A percentile compares a stretch with the other conserved stretches of the same genome.
These are phyloP conservation scores for Annulohypoxylon maeteangense DNA, from an alignment of 495 filamentous ascomycete genomes.

Conservation along the genomic window DNA sequence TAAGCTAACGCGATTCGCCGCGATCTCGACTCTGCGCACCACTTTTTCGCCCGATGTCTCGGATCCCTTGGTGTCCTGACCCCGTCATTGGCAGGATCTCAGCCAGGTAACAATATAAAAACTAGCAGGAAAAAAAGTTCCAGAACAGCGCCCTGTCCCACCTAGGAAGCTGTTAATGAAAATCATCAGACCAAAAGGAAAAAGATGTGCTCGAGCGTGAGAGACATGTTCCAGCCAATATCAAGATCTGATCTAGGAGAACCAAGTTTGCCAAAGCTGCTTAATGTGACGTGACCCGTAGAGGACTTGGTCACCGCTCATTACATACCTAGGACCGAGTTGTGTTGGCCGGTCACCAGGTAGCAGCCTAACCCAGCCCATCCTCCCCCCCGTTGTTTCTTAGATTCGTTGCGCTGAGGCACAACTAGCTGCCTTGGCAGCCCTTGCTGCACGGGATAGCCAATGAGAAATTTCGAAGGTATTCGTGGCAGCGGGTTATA, in stretches of 20 bases:
- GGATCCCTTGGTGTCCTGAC: slow-evolving; percentile 13
- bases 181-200: slow-evolving; percentile 9
- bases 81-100: slow-evolving; percentile 1
- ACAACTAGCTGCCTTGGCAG: slow-evolving; percentile 31
- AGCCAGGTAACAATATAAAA: background rate
- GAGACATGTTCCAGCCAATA: background rate
- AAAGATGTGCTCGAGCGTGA: background rate
- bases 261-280: background rate
- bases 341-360: slow-evolving; percentile 31
- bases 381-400: slow-evolving; percentile 4
- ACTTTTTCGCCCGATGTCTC: slow-evolving; percentile 15
- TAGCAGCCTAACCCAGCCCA: slow-evolving; percentile 8
- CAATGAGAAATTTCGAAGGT: slow-evolving; percentile 23
- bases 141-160: background rate
- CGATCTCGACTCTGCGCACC: slow-evolving; percentile 7
- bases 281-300: slow-evolving; percentile 9
- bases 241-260: background rate
- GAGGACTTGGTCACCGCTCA: slow-evolving; percentile 4
- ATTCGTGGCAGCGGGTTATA: slow-evolving; percentile 44
- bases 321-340: slow-evolving; percentile 12
- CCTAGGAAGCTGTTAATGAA: background rate
- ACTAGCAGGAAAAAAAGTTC: background rate
- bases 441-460: slow-evolving; percentile 19
- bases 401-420: slow-evolving; percentile 19
- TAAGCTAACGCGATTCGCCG: slow-evolving; percentile 1